Evolutionary conservation across 495 filamentous ascomycete species (phyloP).

Genomic region (Penicillium egyptiacum): DNA sequence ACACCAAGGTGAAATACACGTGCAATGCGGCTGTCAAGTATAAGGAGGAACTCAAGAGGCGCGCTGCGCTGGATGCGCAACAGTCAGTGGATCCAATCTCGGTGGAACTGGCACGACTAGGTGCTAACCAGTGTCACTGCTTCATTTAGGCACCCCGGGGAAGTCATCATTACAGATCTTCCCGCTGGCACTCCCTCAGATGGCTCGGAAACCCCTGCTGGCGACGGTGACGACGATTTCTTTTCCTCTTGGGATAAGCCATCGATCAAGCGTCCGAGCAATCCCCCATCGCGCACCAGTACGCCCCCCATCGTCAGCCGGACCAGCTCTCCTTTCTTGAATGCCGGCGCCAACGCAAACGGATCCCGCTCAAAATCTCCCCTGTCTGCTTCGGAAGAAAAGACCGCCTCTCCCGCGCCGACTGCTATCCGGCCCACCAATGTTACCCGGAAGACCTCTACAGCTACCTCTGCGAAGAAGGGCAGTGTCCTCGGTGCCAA

Average conservation of each 20-base stretch:
- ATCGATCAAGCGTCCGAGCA: slow-evolving; percentile 92
- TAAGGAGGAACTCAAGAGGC: slow-evolving; percentile 87
- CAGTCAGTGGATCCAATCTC: slow-evolving; percentile 53
- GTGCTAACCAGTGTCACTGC: slow-evolving; percentile 22
- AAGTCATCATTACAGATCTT: slow-evolving; percentile 81
- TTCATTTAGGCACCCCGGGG: slow-evolving; percentile 68
- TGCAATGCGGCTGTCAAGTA: slow-evolving; percentile 89
- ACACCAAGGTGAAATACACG: slow-evolving; percentile 94
- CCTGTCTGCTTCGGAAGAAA: slow-evolving; percentile 61
- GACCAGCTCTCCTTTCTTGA: slow-evolving; percentile 86
- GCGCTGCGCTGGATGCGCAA: slow-evolving; percentile 75
- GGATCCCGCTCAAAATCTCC: slow-evolving; percentile 79
- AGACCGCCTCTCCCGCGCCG: slow-evolving; percentile 45
- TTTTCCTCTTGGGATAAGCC: slow-evolving; percentile 99
- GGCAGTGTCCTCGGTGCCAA: slow-evolving; percentile 85
- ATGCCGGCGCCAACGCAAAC: slow-evolving; percentile 66
- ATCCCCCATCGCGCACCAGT: slow-evolving; percentile 85
- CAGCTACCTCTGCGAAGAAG: slow-evolving; percentile 65
- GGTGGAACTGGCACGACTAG: slow-evolving; percentile 11
- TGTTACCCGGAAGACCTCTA: slow-evolving; percentile 70
- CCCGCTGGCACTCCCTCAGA: slow-evolving; percentile 58
- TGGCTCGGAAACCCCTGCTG: slow-evolving; percentile 67
- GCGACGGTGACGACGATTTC: slow-evolving; percentile 87
- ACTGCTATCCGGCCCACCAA: slow-evolving; percentile 71
- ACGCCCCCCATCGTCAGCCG: slow-evolving; percentile 84